These are phyloP conservation scores for Cymodocea nodosa DNA, from an alignment of 116 monocot genomes.

Conservation along the genomic window DNA sequence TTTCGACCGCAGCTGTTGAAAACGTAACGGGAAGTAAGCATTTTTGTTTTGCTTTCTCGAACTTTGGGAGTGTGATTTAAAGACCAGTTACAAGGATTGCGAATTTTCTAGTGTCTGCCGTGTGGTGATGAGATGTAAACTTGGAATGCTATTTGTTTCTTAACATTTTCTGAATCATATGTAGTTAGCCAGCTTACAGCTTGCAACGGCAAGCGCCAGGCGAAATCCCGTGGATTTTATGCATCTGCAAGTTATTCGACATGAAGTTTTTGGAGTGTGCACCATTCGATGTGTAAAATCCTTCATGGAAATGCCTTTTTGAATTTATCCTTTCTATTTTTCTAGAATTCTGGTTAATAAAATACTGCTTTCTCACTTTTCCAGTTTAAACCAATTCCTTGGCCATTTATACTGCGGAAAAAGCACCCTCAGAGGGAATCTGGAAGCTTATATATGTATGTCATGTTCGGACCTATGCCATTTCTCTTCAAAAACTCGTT, in stretches of 20 bases:
- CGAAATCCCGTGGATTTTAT: no score
- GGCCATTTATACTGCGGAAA: slow-evolving; percentile 68
- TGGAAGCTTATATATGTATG: slow-evolving; percentile 87
- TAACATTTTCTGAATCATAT: no score
- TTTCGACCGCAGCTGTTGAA: no score
- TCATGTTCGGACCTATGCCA: neutral
- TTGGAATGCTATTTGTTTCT: no score
- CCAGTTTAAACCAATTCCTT: slow-evolving; percentile 78
- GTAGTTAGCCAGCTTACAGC: no score
- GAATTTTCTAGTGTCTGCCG: no score
- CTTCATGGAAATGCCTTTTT: neutral
- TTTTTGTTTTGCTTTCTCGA: no score
- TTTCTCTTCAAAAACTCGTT: neutral
- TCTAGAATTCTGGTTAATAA: neutral
- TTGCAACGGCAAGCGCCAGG: no score
- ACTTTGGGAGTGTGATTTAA: no score
- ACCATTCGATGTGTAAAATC: slow-evolving; percentile 55
- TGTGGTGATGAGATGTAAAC: no score
- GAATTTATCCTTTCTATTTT: neutral
- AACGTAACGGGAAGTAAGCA: no score
- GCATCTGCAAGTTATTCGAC: neutral
- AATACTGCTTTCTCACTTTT: neutral
- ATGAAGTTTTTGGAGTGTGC: slow-evolving; percentile 92
- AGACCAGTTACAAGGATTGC: no score
- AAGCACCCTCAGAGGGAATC: slow-evolving; percentile 67